Evolutionary conservation across 345 rosid genomes (phyloP), one percentile per base, ranked within the genome.

Genomic region (Anastatica hierochuntica): DNA sequence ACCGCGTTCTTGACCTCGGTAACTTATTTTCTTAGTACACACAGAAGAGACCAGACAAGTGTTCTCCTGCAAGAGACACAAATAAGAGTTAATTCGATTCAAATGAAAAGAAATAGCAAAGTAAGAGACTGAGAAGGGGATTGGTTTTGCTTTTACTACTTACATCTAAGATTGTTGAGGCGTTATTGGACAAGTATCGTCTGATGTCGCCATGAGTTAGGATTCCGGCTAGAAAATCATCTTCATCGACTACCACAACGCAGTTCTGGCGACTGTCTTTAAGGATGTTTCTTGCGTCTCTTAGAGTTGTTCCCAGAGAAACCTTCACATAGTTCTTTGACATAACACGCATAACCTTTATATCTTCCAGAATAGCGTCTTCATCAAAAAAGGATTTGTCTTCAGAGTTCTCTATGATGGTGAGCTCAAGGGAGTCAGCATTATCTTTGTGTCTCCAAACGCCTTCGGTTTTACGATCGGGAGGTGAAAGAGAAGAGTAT

Each of bases 321-420:
- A 86, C 80, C 74, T 80, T 86, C 55, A 68, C 76, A 54, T 76
- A 82, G 53, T 71, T 82, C 72, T 80, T 86, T 60, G 96, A 79
- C 96, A 92, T 84, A 51, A 90, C 88, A 60, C 63, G 76, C 31
- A 74, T 70, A 60, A 84, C 95, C 88, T 83, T 78, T 27, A 85
- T 67, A 60, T 82, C 75, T 66, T 88, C 95, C 43, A 88, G 77
- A 53, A 92, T 72, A 41, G 57, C 57, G 69, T 92, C 94, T 60
- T 81, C 90, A 39, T 67, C 74, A 33, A 79, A 49, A 62, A 70
- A 67, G 60, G 78, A 85, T 61, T 64, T 43, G 52, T 81, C 79
- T 67, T 55, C 63, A 51, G 68, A 72, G 58, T 55, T 74, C 44
- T 77, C 84, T 8, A 82, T 53, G 58, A 72, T 48, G 35, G 76